Evolutionary conservation across 495 filamentous ascomycete genomes (phyloP), one percentile per base, ranked within the genome.

Genomic region (Podospora comata): DNA sequence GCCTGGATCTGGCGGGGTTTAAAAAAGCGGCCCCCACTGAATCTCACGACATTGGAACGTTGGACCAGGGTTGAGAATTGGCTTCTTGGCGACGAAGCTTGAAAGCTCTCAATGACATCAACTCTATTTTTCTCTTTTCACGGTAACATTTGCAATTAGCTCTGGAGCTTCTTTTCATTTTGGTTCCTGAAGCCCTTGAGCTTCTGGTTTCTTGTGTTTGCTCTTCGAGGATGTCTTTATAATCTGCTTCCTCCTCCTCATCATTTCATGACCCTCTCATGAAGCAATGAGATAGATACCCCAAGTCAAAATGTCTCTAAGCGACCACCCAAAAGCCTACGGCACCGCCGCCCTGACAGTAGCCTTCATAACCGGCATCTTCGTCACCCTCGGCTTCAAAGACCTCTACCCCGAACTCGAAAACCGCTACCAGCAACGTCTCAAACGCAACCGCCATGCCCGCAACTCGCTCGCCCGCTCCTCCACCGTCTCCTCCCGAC

Each of bases 311-410:
- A 86, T 86, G 84, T 85, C 85, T 68, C 70, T 86, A 54, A 84
- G 76, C 75, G 83, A 85, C 67, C 82, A 87, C 60, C 85, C 85
- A 4, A 78, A 78, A 69, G 84, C 78, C 67, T 86, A 86, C 73
- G 83, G 84, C 80, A 84, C 84, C 2, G 85, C 82, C 32, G 85
- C 83, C 62, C 76, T 92, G 34, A 82, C 88, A 54, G 81, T 86
- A 3, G 92, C 92, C 66, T 96, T 97, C 71, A 72, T 87, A 44
- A 85, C 90, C 19, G 93, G 92, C 18, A 84, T 92, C 61, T 76
- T 91, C 53, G 73, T 92, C 53, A 92, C 92, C 0, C 74, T 94
- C 0, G 86, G 88, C 58, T 88, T 90, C 79, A 92, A 91, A 74
- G 90, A 93, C 69, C 70, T 92, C 26, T 91, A 90, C 73, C 86